Evolutionary conservation across 139 green algal genomes (phyloP), one percentile per base, ranked within the genome.

Genomic region (Tetraselmis chui): DNA sequence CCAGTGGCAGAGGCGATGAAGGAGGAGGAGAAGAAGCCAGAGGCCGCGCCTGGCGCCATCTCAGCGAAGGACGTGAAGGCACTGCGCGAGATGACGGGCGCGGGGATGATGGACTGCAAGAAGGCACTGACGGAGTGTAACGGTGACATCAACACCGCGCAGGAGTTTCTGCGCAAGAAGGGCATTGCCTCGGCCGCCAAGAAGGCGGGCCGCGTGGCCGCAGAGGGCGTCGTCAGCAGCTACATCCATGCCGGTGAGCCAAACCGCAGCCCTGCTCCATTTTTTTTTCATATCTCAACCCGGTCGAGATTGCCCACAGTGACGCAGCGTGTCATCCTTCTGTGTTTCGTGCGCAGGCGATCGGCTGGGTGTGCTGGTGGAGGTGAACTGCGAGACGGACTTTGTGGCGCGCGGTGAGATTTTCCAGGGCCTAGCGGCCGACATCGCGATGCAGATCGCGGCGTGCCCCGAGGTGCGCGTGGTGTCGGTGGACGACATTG

Each of bases 31-130:
- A 58, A 85, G 31, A 82, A 83, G 77, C 67, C 80, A 27, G 85
- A 82, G 5, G 79, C 80, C 1, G 81, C 80, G 2, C 76, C 85
- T 23, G 80, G 32, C 59, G 87, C 76, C 85, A 91, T 98, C 59
- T 94, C 92, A 26, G 94, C 95, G 75, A 84, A 89, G 31, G 78
- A 86, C 18, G 96, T 98, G 29, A 97, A 98, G 89, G 81, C 87
- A 58, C 93, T 99, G 82, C 94, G 96, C 81, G 90, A 95, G 29
- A 77, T 83, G 78, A 91, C 83, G 11, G 93, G 94, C 31, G 92
- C 95, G 0, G 96, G 96, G 87, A 99, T 99, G 96, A 99, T 99
- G 96, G 96, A 98, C 87, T 98, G 95, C 96, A 99, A 99, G 92
- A 98, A 98, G 88, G 96, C 96, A 26, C 91, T 99, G 77, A 79